These are phyloP conservation scores for Mycena epipterygia DNA, from an alignment of 768 basidiomycete species.

Conservation along the genomic window DNA sequence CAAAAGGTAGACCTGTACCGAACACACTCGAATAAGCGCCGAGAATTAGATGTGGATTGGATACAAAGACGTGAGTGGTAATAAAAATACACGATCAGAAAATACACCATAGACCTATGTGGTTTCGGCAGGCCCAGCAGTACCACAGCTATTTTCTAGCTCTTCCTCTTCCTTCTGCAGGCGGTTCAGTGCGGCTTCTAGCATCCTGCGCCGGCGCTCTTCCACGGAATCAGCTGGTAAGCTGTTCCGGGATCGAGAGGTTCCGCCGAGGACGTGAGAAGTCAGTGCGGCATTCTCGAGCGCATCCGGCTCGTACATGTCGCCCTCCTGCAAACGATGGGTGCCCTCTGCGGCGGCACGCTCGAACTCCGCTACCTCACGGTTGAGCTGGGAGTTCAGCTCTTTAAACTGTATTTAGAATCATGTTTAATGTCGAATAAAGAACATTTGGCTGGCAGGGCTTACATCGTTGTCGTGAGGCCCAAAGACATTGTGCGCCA, in stretches of 20 bases:
- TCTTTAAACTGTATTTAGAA: slow-evolving; percentile 80
- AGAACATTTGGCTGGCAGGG: slow-evolving; percentile 18
- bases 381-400: slow-evolving; percentile 80
- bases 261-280: slow-evolving; percentile 69
- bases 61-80: slow-evolving; percentile 17
- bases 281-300: slow-evolving; percentile 68
- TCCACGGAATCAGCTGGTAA: slow-evolving; percentile 60
- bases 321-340: slow-evolving; percentile 60
- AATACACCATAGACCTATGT: slow-evolving; percentile 6
- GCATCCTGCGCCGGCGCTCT: slow-evolving; percentile 66
- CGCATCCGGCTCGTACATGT: slow-evolving; percentile 67
- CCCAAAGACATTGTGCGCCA: slow-evolving; percentile 81
- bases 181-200: slow-evolving; percentile 68
- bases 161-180: slow-evolving; percentile 78
- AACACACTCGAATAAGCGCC: background rate
- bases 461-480: slow-evolving; percentile 82
- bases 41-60: background rate
- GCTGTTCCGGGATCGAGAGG: slow-evolving; percentile 27
- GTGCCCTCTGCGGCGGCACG: slow-evolving; percentile 64
- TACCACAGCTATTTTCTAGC: slow-evolving; percentile 80
- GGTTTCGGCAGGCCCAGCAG: slow-evolving; percentile 49
- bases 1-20: background rate
- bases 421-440: background rate
- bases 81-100: slow-evolving; percentile 12
- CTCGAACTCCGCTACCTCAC: slow-evolving; percentile 80